phyloP scores from a whole-genome alignment of 768 basidiomycete genomes.

The Chlorophyllum brunneum region DNA sequence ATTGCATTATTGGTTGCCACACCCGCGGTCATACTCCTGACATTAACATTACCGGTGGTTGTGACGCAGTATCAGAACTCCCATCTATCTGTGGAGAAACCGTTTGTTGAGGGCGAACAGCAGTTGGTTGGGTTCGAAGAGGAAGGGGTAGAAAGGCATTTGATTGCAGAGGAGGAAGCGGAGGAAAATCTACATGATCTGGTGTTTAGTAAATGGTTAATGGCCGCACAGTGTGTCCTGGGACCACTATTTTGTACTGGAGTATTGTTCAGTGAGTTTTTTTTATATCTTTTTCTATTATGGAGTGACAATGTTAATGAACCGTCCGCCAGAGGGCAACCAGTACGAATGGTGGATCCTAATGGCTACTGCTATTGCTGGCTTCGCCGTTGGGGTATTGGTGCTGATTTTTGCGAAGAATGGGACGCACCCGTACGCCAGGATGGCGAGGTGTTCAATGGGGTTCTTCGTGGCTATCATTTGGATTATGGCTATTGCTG shows the following conservation, averaged over 20 bases:
- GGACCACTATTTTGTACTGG: slow-evolving; percentile 76
- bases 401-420: slow-evolving; percentile 59
- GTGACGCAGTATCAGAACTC: slow-evolving; percentile 49
- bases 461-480: slow-evolving; percentile 89
- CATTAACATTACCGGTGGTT: slow-evolving; percentile 89
- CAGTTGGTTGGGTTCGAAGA: slow-evolving; percentile 70
- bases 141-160: slow-evolving; percentile 62
- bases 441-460: slow-evolving; percentile 78
- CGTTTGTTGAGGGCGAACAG: slow-evolving; percentile 30
- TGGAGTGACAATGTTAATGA: too few species aligned
- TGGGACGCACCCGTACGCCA: slow-evolving; percentile 52
- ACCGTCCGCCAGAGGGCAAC: too few species aligned
- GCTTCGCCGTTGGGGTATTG: slow-evolving; percentile 47
- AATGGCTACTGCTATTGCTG: slow-evolving; percentile 50
- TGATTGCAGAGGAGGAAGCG: slow-evolving; percentile 73
- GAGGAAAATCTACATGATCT: slow-evolving; percentile 66
- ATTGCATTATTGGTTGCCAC: slow-evolving; percentile 77
- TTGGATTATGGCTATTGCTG: slow-evolving; percentile 98
- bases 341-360: slow-evolving; percentile 46
- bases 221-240: slow-evolving; percentile 75
- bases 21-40: slow-evolving; percentile 82
- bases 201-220: slow-evolving; percentile 77
- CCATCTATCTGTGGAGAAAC: slow-evolving; percentile 37
- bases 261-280: slow-evolving; percentile 71
- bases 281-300: slow-evolving; percentile 3